Evolutionary conservation across 2,329 filamentous ascomycete genomes (phyloP).

Genomic region (Xylogone sp.): DNA sequence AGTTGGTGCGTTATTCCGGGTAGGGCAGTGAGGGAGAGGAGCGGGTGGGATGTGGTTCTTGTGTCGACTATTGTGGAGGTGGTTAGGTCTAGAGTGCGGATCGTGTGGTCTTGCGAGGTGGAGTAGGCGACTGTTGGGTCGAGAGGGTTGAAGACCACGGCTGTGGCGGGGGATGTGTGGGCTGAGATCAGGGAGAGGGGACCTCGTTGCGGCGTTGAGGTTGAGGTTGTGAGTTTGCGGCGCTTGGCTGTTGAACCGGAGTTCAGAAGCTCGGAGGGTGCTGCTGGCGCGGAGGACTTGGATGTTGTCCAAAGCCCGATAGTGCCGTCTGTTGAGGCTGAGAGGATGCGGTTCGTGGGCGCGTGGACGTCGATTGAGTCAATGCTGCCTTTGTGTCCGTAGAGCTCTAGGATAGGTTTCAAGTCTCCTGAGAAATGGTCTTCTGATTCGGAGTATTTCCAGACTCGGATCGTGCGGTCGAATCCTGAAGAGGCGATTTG

Average conservation of each 20-base stretch:
- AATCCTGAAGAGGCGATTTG: conserved; percentile 80
- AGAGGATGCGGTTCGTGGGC: conserved; percentile 73
- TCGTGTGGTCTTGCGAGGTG: conserved; percentile 82
- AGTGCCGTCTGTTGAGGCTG: conserved; percentile 77
- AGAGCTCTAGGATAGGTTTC: conserved; percentile 74
- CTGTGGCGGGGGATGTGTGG: conserved; percentile 72
- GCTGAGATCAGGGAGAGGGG: conserved; percentile 67
- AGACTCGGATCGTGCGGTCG: conserved; percentile 82
- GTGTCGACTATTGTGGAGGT: conserved; percentile 77
- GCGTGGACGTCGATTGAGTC: conserved; percentile 72
- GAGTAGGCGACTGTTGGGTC: conserved; percentile 91
- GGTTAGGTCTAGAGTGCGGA: conserved; percentile 87
- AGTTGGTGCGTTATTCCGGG: conserved; percentile 50
- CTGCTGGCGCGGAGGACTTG: conserved; percentile 70
- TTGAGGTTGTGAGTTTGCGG: conserved; percentile 59
- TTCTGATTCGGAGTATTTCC: conserved; percentile 75
- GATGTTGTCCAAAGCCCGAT: conserved; percentile 87
- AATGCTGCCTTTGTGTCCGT: conserved; percentile 73
- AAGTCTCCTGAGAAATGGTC: conserved; percentile 54
- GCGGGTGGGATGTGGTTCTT: conserved; percentile 76
- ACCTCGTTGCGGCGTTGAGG: conserved; percentile 62
- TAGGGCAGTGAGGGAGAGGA: conserved; percentile 75
- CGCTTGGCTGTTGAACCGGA: conserved; percentile 68
- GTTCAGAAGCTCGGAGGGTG: conserved; percentile 66
- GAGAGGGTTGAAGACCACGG: conserved; percentile 77